Percentiles rank a stretch among this genome's conserved stretches.
Conservation (phyloP, 352 stramenopile species). For the Pythium monospermum region DNA sequence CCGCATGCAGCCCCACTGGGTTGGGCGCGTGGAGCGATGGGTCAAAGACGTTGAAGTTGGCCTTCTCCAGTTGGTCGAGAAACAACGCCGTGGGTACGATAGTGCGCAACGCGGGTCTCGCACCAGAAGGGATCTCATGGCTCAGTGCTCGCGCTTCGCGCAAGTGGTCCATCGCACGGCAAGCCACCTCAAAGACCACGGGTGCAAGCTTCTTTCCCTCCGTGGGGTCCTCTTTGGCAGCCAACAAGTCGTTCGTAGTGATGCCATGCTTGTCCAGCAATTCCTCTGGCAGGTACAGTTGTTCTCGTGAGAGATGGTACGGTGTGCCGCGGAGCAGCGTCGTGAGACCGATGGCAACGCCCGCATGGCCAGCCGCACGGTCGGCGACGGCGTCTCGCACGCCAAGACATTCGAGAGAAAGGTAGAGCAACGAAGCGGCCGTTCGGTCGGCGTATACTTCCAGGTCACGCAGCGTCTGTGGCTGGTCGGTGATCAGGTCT, state of each 20-base stretch:
- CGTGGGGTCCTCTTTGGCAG: slow-evolving; percentile 46
- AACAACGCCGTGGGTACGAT: slow-evolving; percentile 60
- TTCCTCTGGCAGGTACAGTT: slow-evolving; percentile 80
- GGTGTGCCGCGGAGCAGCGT: slow-evolving; percentile 77
- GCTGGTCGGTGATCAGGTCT: slow-evolving; percentile 81
- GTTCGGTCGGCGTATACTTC: slow-evolving; percentile 88
- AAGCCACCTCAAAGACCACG: slow-evolving; percentile 87
- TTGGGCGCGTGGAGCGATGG: slow-evolving; percentile 43
- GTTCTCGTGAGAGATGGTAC: slow-evolving; percentile 57
- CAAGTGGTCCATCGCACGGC: slow-evolving; percentile 77
- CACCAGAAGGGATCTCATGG: slow-evolving; percentile 40
- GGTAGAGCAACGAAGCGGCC: slow-evolving; percentile 84
- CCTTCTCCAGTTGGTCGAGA: slow-evolving; percentile 61
- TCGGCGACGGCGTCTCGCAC: slow-evolving; percentile 72
- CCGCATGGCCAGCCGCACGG: slow-evolving; percentile 77
- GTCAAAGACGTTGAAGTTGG: slow-evolving; percentile 81
- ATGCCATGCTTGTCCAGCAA: slow-evolving; percentile 72
- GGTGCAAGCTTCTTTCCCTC: slow-evolving; percentile 68
- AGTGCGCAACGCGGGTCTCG: slow-evolving; percentile 63
- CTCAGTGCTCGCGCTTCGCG: slow-evolving; percentile 57
- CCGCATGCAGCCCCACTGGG: slow-evolving; percentile 55
- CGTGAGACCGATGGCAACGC: slow-evolving; percentile 78
- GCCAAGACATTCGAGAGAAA: slow-evolving; percentile 84
- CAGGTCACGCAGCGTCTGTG: slow-evolving; percentile 60
- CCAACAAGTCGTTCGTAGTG: slow-evolving; percentile 47